These are phyloP conservation scores for Amanita phalloides DNA, from an alignment of 768 basidiomycete species.

Conservation along the genomic window DNA sequence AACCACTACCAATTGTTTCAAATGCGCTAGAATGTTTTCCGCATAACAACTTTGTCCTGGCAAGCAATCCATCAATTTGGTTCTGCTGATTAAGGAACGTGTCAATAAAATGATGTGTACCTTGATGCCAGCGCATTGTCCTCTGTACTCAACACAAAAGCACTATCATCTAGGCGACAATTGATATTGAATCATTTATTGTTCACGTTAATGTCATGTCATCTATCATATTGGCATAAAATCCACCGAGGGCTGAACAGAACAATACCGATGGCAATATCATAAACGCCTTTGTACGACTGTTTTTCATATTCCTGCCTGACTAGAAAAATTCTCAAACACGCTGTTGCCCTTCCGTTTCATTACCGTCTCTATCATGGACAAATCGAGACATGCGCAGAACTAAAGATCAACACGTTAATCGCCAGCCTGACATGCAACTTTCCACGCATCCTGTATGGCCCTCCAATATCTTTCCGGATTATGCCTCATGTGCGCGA, in stretches of 20 bases:
- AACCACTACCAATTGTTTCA: neutral
- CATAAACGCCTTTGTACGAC: too few species aligned
- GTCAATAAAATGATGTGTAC: neutral
- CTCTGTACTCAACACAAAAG: neutral
- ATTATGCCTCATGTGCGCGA: constrained; percentile 32
- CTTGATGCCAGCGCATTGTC: neutral
- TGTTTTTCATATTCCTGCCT: too few species aligned
- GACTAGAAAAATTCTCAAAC: too few species aligned
- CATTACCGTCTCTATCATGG: neutral
- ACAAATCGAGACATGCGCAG: neutral
- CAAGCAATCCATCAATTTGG: neutral
- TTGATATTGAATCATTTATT: too few species aligned
- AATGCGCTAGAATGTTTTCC: neutral
- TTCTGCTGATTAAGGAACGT: neutral
- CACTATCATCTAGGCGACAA: neutral
- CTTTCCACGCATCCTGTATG: constrained; percentile 25
- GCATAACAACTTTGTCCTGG: neutral
- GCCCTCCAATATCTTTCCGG: constrained; percentile 34
- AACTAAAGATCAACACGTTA: neutral
- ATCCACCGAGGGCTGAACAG: too few species aligned
- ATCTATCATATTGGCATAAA: too few species aligned
- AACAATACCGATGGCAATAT: too few species aligned
- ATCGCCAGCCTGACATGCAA: constrained; percentile 11
- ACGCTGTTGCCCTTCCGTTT: too few species aligned
- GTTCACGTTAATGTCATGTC: too few species aligned